Conservation (phyloP, 1,139 yeast genomes). For the Geotrichum phurueaensis region DNA sequence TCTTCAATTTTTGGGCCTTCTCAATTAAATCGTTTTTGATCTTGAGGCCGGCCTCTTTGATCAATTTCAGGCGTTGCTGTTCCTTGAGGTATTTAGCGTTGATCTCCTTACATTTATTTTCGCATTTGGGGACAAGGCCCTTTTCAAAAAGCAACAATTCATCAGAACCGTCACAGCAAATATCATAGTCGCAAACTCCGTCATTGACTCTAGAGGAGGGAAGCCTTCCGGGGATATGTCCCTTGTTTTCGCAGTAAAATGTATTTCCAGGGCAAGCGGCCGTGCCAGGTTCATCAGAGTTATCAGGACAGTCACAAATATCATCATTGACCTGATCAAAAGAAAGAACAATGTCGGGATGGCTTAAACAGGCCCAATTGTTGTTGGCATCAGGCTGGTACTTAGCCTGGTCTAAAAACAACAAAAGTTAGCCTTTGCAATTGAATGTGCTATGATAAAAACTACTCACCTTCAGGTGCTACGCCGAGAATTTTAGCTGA, state of each 20-base stretch:
- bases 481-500: slow-evolving; percentile 13
- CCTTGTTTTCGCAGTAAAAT: slow-evolving; percentile 76
- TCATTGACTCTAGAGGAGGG: slow-evolving; percentile 68
- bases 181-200: slow-evolving; percentile 85
- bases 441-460: neutral
- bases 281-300: slow-evolving; percentile 96
- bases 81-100: slow-evolving; percentile 17
- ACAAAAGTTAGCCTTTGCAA: neutral
- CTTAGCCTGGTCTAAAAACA: slow-evolving; percentile 35
- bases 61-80: slow-evolving; percentile 22
- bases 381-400: slow-evolving; percentile 50
- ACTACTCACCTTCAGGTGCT: slow-evolving; percentile 13
- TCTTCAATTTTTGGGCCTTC: slow-evolving; percentile 14
- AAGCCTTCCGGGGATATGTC: slow-evolving; percentile 47
- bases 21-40: slow-evolving; percentile 19
- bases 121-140: slow-evolving; percentile 15
- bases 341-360: slow-evolving; percentile 57
- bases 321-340: slow-evolving; percentile 73
- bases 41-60: slow-evolving; percentile 17
- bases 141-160: slow-evolving; percentile 43
- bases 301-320: slow-evolving; percentile 95
- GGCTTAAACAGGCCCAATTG: slow-evolving; percentile 63
- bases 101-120: slow-evolving; percentile 25
- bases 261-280: slow-evolving; percentile 57
- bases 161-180: slow-evolving; percentile 94